A percentile compares a stretch with the other conserved stretches of the same genome.
Conservation (phyloP, 805 yeast species). For the Yamadazyma scolyti region DNA sequence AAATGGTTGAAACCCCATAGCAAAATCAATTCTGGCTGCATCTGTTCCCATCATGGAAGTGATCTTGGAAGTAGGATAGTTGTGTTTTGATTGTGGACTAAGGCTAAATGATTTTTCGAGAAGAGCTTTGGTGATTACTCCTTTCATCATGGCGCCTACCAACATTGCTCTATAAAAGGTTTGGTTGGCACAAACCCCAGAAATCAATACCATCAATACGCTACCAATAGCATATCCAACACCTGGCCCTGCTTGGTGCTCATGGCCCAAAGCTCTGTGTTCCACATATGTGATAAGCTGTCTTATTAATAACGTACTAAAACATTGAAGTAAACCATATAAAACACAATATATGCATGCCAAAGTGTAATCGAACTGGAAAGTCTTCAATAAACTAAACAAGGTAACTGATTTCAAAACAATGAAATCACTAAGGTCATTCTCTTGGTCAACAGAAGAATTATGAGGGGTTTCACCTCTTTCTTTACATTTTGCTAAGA, state of each 20-base stretch:
- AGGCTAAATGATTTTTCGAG: conserved; percentile 65
- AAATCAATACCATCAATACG: conserved; percentile 23
- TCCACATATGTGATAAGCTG: conserved; percentile 35
- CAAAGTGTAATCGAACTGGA: conserved; percentile 5
- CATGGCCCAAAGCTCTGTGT: conserved; percentile 21
- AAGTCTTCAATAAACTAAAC: conserved; percentile 7
- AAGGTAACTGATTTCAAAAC: conserved; percentile 18
- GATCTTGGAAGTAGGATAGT: conserved; percentile 64
- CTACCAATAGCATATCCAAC: conserved; percentile 41
- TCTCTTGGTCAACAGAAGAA: conserved; percentile 14
- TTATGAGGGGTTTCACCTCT: conserved; percentile 22
- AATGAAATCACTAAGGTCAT: conserved; percentile 29
- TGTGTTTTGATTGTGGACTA: conserved; percentile 52
- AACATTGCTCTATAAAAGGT: conserved; percentile 58
- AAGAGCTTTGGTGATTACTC: conserved; percentile 66
- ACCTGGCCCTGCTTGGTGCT: conserved; percentile 26
- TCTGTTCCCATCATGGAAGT: conserved; percentile 82
- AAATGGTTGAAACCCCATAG: conserved; percentile 65
- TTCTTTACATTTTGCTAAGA: conserved; percentile 21
- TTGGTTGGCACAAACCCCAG: conserved; percentile 48
- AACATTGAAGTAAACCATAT: conserved; percentile 24
- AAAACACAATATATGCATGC: conserved; percentile 27
- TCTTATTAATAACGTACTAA: conserved; percentile 33
- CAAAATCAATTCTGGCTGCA: conserved; percentile 74
- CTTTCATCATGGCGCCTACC: conserved; percentile 71